Conservation (phyloP, 108 stramenopile species). For the Asterionellopsis glacialis region DNA sequence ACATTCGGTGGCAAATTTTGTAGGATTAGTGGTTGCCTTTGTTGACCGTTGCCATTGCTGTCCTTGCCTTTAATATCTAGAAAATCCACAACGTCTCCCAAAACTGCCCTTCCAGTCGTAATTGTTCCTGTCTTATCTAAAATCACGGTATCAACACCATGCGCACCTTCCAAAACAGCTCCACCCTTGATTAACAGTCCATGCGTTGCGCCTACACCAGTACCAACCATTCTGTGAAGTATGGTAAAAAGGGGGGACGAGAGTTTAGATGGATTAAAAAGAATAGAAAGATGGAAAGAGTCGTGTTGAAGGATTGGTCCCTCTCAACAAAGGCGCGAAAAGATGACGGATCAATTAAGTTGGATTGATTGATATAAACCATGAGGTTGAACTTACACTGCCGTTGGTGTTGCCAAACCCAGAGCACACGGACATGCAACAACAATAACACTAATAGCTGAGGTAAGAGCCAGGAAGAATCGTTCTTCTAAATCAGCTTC, state of each 20-base stretch:
- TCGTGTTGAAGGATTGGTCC: too few species aligned
- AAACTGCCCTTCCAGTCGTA: slow-evolving; percentile 79
- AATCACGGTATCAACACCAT: slow-evolving; percentile 74
- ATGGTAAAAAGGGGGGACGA: too few species aligned
- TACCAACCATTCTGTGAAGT: slow-evolving; percentile 66
- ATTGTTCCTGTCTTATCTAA: slow-evolving; percentile 99
- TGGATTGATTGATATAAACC: too few species aligned
- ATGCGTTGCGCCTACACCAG: slow-evolving; percentile 90
- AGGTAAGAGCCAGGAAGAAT: slow-evolving; percentile 57
- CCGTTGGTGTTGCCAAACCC: slow-evolving; percentile 97
- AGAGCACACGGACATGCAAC: slow-evolving; percentile 97
- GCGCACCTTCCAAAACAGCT: slow-evolving; percentile 85
- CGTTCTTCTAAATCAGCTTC: slow-evolving; percentile 32
- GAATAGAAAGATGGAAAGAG: too few species aligned
- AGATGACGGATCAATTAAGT: too few species aligned
- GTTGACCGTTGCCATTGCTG: not conserved
- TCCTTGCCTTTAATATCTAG: slow-evolving; percentile 2
- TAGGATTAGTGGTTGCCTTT: slow-evolving; percentile 11
- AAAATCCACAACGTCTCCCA: slow-evolving; percentile 59
- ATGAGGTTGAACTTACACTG: slow-evolving; percentile 66
- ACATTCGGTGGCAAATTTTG: slow-evolving; percentile 30
- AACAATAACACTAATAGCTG: slow-evolving; percentile 84
- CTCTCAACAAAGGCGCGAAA: too few species aligned
- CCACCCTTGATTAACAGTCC: slow-evolving; percentile 98
- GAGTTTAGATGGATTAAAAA: too few species aligned